Conservation (phyloP, 2,329 filamentous ascomycete species). For the Colletotrichum costaricense region DNA sequence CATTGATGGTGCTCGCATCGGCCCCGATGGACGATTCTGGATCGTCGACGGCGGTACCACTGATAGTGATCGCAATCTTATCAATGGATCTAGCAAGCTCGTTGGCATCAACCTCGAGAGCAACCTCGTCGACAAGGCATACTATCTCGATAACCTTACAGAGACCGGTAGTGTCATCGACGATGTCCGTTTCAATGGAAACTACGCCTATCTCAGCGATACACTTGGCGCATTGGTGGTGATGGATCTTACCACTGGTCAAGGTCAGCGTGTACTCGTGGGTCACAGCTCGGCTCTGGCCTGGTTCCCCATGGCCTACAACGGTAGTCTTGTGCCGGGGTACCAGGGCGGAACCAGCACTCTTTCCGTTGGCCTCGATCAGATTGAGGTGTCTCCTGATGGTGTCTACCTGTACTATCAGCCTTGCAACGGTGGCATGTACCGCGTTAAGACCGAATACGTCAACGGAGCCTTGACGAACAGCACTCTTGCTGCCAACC, state of each 20-base stretch:
- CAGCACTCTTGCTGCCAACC: conserved; percentile 1
- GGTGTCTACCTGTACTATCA: conserved; percentile 19
- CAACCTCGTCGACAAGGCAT: conserved; percentile 13
- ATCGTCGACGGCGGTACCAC: conserved; percentile 7
- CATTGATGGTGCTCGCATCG: conserved; percentile 8
- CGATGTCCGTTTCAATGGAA: conserved; percentile 5
- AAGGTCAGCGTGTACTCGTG: conserved; percentile 1
- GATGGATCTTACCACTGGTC: not conserved
- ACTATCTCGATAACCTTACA: conserved; percentile 10
- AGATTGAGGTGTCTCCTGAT: conserved; percentile 13
- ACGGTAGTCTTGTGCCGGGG: conserved; percentile 10
- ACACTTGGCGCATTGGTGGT: conserved; percentile 12
- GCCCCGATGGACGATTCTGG: conserved; percentile 16
- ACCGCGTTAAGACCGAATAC: conserved; percentile 11
- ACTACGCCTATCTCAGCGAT: conserved; percentile 19
- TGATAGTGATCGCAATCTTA: not conserved
- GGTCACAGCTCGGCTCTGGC: conserved; percentile 5
- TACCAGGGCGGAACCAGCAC: conserved; percentile 3
- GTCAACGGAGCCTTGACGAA: conserved; percentile 16
- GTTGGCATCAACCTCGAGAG: conserved; percentile 9
- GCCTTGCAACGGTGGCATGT: conserved; percentile 23
- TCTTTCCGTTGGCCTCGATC: conserved; percentile 14
- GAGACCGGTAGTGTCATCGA: not conserved
- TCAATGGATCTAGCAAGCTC: conserved; percentile 13
- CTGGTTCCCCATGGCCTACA: conserved; percentile 19